These are phyloP conservation scores for Colletotrichum tamarilloi DNA, from an alignment of 2,329 filamentous ascomycete genomes.

Conservation along the genomic window DNA sequence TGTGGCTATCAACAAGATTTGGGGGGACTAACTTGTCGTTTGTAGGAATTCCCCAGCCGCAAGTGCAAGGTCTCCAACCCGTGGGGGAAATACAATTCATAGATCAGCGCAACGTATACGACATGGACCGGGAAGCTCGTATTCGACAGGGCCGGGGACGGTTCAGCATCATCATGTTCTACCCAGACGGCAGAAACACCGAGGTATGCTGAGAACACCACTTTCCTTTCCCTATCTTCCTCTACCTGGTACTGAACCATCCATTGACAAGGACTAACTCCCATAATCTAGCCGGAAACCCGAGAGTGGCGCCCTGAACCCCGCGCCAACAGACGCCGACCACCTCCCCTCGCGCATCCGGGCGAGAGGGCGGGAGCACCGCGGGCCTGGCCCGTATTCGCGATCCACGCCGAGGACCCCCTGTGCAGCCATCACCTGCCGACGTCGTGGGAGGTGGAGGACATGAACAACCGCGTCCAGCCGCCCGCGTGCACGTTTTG, in stretches of 20 bases:
- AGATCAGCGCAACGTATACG: background rate
- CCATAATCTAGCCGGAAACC: background rate
- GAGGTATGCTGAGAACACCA: background rate
- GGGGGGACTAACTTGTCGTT: background rate
- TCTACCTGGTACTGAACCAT: rapidly evolving
- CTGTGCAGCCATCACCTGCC: background rate
- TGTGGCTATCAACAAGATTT: background rate
- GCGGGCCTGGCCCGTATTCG: conserved; percentile 4
- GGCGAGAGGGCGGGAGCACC: background rate
- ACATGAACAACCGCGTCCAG: conserved; percentile 2
- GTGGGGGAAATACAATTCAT: background rate
- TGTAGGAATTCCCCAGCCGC: background rate
- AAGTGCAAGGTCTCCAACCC: background rate
- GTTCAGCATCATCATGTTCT: conserved; percentile 22
- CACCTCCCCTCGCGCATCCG: no score
- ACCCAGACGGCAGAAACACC: conserved; percentile 16
- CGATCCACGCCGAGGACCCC: conserved; percentile 7
- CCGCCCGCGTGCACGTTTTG: background rate
- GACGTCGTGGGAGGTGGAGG: background rate
- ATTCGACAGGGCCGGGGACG: background rate
- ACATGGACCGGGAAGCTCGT: background rate
- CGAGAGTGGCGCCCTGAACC: background rate
- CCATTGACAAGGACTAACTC: background rate
- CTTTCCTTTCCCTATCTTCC: no score
- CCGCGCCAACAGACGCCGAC: background rate